Evolutionary conservation across 1,284 basidiomycete species (phyloP).

Genomic region (Naganishia albida): DNA sequence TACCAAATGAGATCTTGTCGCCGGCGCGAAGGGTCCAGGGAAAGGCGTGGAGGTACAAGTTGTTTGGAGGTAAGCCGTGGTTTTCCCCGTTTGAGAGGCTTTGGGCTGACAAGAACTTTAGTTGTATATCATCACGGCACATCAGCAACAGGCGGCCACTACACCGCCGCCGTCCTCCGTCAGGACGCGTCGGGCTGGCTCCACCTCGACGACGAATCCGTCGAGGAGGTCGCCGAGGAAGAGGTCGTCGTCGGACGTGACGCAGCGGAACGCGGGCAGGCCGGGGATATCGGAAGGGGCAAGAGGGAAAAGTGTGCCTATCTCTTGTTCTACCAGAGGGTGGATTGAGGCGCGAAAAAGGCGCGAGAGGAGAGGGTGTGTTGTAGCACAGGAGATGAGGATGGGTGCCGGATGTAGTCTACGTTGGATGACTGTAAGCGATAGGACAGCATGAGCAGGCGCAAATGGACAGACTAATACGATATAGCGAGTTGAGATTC

Average conservation of each 20-base stretch:
- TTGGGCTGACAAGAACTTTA: slow-evolving; percentile 43
- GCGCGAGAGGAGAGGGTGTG: neutral
- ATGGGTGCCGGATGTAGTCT: too few relatives aligned
- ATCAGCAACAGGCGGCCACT: slow-evolving; percentile 90
- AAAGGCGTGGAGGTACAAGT: slow-evolving; percentile 67
- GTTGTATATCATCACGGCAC: slow-evolving; percentile 93
- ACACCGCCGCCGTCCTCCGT: slow-evolving; percentile 87
- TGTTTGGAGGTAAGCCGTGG: slow-evolving; percentile 74
- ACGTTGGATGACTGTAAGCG: too few relatives aligned
- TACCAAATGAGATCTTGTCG: slow-evolving; percentile 70
- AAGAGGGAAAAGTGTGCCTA: slow-evolving; percentile 65
- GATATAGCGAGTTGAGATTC: too few relatives aligned
- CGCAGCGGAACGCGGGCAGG: slow-evolving; percentile 60
- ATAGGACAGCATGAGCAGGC: too few relatives aligned
- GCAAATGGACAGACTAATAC: too few relatives aligned
- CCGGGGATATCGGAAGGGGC: slow-evolving; percentile 50
- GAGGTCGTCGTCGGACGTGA: slow-evolving; percentile 68
- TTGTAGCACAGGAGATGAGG: too few relatives aligned
- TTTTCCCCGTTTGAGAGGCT: neutral
- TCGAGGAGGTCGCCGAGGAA: slow-evolving; percentile 44
- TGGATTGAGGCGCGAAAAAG: slow-evolving; percentile 33
- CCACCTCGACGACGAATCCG: slow-evolving; percentile 83
- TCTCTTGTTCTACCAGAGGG: slow-evolving; percentile 74
- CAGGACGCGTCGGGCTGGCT: slow-evolving; percentile 72
- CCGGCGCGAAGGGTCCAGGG: slow-evolving; percentile 57